These are phyloP conservation scores for Phyllosticta ampelicida DNA, from an alignment of 2,329 filamentous ascomycete species.

Conservation along the genomic window DNA sequence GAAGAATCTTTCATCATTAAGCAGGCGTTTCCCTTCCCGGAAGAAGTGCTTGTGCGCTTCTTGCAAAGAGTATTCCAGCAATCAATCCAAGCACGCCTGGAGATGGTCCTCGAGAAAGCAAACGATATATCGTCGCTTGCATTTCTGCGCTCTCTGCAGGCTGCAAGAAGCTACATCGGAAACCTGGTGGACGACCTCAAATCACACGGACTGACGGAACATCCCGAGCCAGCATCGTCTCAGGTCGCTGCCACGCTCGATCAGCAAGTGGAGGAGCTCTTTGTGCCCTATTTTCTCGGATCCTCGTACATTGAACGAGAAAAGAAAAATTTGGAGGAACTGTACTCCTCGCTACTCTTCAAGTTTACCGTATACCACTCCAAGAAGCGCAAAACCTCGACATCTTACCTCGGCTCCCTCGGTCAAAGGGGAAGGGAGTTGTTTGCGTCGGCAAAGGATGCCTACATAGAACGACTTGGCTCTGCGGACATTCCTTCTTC, in stretches of 20 bases:
- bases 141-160: slow-evolving; percentile 82
- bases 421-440: slow-evolving; percentile 85
- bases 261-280: slow-evolving; percentile 55
- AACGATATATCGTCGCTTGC: slow-evolving; percentile 83
- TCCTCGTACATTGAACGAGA: slow-evolving; percentile 56
- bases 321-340: slow-evolving; percentile 59
- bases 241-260: slow-evolving; percentile 65
- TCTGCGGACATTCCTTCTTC: slow-evolving; percentile 79
- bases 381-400: slow-evolving; percentile 73
- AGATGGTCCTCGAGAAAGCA: slow-evolving; percentile 93
- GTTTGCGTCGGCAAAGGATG: slow-evolving; percentile 76
- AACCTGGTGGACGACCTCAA: slow-evolving; percentile 86
- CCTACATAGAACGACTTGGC: slow-evolving; percentile 80
- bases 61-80: slow-evolving; percentile 95
- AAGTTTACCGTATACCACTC: slow-evolving; percentile 96
- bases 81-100: slow-evolving; percentile 89
- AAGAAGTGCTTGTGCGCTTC: slow-evolving; percentile 86
- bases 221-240: slow-evolving; percentile 81
- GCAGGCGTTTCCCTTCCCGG: slow-evolving; percentile 89
- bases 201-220: slow-evolving; percentile 84
- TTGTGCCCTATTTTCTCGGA: slow-evolving; percentile 55
- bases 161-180: slow-evolving; percentile 81
- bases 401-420: slow-evolving; percentile 84
- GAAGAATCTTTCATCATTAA: slow-evolving; percentile 97
- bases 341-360: slow-evolving; percentile 87